These are phyloP conservation scores for Brassica balearica DNA, from an alignment of 441 rosid species.

Conservation along the genomic window DNA sequence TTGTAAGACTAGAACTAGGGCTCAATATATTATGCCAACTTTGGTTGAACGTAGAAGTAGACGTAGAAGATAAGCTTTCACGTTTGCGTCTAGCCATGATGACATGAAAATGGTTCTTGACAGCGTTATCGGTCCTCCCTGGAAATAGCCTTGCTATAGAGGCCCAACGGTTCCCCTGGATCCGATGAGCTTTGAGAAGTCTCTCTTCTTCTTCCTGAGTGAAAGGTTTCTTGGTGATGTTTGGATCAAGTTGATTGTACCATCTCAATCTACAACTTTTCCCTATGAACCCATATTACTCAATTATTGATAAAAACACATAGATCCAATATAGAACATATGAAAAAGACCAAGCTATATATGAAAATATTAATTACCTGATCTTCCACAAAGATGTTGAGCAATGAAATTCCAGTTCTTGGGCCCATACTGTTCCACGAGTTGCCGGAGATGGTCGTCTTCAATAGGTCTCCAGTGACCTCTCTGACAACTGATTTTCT, in stretches of 20 bases:
- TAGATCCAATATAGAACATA: conserved; percentile 3
- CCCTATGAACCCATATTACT: conserved; percentile 44
- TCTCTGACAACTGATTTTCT: conserved; percentile 55
- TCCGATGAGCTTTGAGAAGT: conserved; percentile 55
- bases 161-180: conserved; percentile 68
- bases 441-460: conserved; percentile 59
- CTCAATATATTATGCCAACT: conserved; percentile 24
- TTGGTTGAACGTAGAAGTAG: conserved; percentile 29
- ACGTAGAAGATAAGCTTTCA: conserved; percentile 38
- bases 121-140: conserved; percentile 66
- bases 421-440: conserved; percentile 59
- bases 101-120: conserved; percentile 69
- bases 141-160: conserved; percentile 61
- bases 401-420: conserved; percentile 81
- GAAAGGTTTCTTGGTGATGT: conserved; percentile 59
- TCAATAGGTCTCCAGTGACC: conserved; percentile 76
- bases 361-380: conserved; percentile 49
- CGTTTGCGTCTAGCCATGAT: conserved; percentile 61
- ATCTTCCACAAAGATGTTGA: conserved; percentile 68
- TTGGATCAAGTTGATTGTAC: conserved; percentile 72
- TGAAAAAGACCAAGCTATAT: neutral
- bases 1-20: conserved; percentile 37
- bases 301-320: neutral
- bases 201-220: conserved; percentile 61
- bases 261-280: conserved; percentile 75